Evolutionary conservation across 176 grass and related monocot genomes (phyloP).

Genomic region (Rhynchospora breviuscula): DNA sequence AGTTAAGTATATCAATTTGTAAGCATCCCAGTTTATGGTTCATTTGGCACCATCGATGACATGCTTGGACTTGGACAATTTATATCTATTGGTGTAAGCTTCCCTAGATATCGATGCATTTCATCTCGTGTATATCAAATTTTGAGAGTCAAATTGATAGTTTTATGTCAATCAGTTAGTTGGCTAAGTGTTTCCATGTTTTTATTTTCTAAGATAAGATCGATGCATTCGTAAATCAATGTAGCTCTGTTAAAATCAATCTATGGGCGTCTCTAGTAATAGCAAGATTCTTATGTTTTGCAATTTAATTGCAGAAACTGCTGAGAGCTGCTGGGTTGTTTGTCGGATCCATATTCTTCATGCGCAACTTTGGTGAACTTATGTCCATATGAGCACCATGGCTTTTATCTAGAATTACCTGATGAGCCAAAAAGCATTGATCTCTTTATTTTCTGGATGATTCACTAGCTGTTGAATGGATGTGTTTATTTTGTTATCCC

Average conservation of each 20-base stretch:
- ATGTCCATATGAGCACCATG: slow-evolving; percentile 15
- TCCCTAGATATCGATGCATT: neutral
- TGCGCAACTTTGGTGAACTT: slow-evolving; percentile 27
- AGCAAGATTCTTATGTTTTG: neutral
- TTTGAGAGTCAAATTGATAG: neutral
- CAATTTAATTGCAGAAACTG: slow-evolving; percentile 10
- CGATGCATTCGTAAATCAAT: neutral
- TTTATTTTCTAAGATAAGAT: slow-evolving; percentile 8
- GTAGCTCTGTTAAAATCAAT: neutral
- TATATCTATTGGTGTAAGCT: neutral
- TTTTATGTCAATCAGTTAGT: neutral
- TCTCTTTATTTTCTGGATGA: neutral
- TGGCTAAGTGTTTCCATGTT: neutral
- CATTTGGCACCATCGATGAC: neutral
- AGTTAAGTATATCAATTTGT: no score
- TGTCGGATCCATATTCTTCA: slow-evolving; percentile 7
- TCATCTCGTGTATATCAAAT: neutral
- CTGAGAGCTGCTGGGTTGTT: slow-evolving; percentile 20
- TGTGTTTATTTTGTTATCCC: neutral
- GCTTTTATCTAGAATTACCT: neutral
- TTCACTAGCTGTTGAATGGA: neutral
- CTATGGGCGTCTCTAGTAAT: no score
- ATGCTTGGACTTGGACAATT: neutral
- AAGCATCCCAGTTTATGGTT: no score
- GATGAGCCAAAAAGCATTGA: neutral